Percentiles rank a stretch among this genome's conserved stretches.
Conservation (phyloP, 1,139 yeast genomes). For the Candida sanyaensis region DNA sequence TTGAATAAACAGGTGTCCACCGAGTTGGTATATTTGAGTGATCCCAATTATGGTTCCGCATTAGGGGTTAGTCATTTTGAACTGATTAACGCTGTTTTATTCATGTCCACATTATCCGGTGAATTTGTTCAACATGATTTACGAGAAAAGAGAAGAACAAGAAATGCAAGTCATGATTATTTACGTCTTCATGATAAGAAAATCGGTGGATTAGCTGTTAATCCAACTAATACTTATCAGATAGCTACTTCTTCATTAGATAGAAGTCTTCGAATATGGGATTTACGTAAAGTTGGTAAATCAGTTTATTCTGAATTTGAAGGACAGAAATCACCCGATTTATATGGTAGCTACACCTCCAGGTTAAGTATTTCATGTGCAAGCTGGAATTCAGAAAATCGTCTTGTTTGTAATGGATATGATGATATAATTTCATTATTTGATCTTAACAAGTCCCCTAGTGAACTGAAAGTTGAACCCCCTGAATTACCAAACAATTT, state of each 20-base stretch:
- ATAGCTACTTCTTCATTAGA: conserved; percentile 89
- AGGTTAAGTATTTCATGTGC: conserved; percentile 82
- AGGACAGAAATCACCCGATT: conserved; percentile 46
- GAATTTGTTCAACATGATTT: conserved; percentile 71
- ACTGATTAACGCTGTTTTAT: conserved; percentile 49
- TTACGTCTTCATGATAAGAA: conserved; percentile 81
- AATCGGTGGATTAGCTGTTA: conserved; percentile 83
- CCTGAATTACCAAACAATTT: conserved; percentile 35
- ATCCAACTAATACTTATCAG: conserved; percentile 60
- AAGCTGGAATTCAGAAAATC: conserved; percentile 78
- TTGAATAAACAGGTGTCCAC: conserved; percentile 57
- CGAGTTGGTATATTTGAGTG: conserved; percentile 57
- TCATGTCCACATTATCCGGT: conserved; percentile 78
- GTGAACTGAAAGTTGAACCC: conserved; percentile 21
- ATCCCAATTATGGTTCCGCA: conserved; percentile 42
- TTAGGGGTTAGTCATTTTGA: conserved; percentile 68
- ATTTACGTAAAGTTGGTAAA: conserved; percentile 56
- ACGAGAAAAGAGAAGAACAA: conserved; percentile 44
- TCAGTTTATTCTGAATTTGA: conserved; percentile 43
- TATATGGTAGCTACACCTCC: conserved; percentile 66
- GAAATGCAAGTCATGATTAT: conserved; percentile 30
- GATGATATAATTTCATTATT: conserved; percentile 76
- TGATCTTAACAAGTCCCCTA: conserved; percentile 27
- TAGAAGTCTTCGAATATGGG: conserved; percentile 84
- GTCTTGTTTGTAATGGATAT: conserved; percentile 88